Evolutionary conservation across 768 basidiomycete genomes (phyloP).

Genomic region (Leccinellum albellum): DNA sequence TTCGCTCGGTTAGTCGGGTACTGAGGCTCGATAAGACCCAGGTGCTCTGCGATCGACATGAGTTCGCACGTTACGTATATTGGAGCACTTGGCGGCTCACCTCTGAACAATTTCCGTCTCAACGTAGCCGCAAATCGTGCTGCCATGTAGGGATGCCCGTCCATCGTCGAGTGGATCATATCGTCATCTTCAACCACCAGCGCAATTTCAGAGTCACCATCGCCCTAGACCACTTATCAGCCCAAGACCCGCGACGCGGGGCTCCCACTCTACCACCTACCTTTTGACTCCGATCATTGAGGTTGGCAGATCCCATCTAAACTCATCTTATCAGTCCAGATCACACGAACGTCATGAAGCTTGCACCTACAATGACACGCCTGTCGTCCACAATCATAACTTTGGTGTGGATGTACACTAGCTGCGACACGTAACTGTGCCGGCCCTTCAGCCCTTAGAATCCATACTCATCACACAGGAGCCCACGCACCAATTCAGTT

Average conservation of each 20-base stretch:
- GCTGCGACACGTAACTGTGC: conserved; percentile 72
- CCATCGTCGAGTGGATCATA: conserved; percentile 69
- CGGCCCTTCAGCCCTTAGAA: conserved; percentile 5
- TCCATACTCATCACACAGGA: background rate
- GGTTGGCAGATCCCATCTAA: conserved; percentile 90
- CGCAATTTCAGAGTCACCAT: conserved; percentile 94
- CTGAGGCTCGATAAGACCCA: conserved; percentile 83
- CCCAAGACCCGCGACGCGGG: background rate
- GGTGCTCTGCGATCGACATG: conserved; percentile 56
- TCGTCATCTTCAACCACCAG: conserved; percentile 89
- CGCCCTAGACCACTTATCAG: conserved; percentile 50
- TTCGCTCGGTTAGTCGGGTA: conserved; percentile 34
- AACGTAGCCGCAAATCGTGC: conserved; percentile 80
- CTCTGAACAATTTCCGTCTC: conserved; percentile 78
- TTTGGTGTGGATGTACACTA: conserved; percentile 83
- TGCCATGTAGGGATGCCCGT: conserved; percentile 69
- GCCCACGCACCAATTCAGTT: conserved; percentile 65
- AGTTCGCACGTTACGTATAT: background rate
- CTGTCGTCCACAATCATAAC: conserved; percentile 94
- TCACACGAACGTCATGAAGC: background rate
- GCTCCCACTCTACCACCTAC: conserved; percentile 26
- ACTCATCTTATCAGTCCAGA: conserved; percentile 1
- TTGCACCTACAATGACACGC: conserved; percentile 70
- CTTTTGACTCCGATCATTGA: conserved; percentile 86
- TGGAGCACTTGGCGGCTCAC: conserved; percentile 36